A percentile compares a stretch with the other conserved stretches of the same genome.
Evolutionary conservation across 2,329 filamentous ascomycete genomes (phyloP).

Genomic region (Colletotrichum zoysiae): DNA sequence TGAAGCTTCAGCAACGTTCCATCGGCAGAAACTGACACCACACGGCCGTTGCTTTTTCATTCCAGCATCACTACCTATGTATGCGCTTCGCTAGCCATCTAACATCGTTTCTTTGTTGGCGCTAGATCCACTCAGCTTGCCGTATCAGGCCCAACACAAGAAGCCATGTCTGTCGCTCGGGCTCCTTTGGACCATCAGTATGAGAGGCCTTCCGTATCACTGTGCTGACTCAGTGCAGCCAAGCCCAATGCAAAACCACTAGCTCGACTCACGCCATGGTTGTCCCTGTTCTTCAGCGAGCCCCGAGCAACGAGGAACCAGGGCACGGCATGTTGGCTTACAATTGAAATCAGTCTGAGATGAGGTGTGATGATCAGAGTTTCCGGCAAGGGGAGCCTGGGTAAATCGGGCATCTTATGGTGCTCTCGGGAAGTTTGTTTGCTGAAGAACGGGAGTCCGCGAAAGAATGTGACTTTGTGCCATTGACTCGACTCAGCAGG

Average conservation of each 20-base stretch:
- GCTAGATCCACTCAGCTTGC: conserved; percentile 15
- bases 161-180: conserved; percentile 30
- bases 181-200: conserved; percentile 9
- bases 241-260: conserved; percentile 34
- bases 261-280: conserved; percentile 14
- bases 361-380: conserved; percentile 13
- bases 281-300: conserved; percentile 18
- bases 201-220: conserved; percentile 6
- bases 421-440: neutral
- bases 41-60: conserved; percentile 14
- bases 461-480: neutral
- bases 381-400: neutral
- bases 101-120: conserved; percentile 13
- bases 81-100: neutral
- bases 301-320: conserved; percentile 18
- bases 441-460: neutral
- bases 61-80: conserved; percentile 15
- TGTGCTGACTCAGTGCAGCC: conserved; percentile 30
- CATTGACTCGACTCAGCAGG: conserved; percentile 14
- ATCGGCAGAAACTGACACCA: conserved; percentile 23
- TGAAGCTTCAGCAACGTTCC: conserved; percentile 31
- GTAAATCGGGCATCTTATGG: conserved; percentile 4
- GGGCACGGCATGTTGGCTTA: neutral
- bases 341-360: conserved; percentile 18
- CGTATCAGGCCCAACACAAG: conserved; percentile 13